phyloP scores from a whole-genome alignment of 257 asterid species.

The Fraxinus americana region DNA sequence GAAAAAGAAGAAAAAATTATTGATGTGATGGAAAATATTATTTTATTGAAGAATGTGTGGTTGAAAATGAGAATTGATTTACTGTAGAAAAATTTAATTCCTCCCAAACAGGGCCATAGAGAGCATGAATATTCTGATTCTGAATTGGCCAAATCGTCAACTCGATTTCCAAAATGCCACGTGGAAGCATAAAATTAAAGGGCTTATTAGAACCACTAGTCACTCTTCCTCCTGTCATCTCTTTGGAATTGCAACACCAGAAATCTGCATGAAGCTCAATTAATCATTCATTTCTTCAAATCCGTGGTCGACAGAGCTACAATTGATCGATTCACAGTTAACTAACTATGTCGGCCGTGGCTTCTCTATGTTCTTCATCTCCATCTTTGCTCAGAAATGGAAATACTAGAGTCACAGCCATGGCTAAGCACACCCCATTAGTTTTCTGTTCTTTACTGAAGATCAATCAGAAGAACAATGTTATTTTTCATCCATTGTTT shows the following conservation, averaged over 20 bases:
- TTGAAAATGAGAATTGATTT: no score
- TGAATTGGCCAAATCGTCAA: background rate
- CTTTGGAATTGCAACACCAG: constrained; percentile 4
- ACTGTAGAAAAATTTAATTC: no score
- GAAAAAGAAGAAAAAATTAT: no score
- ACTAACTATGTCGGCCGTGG: constrained; percentile 34
- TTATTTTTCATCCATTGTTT: constrained; percentile 27
- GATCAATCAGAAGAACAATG: constrained; percentile 21
- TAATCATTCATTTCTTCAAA: background rate
- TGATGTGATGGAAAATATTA: no score
- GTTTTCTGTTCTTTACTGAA: constrained; percentile 41
- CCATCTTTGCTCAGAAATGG: constrained; percentile 32
- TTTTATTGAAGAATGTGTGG: no score
- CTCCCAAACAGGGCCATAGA: no score
- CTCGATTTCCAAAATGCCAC: constrained; percentile 25
- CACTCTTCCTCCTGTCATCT: constrained; percentile 18
- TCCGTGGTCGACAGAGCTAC: background rate
- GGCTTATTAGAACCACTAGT: constrained; percentile 50
- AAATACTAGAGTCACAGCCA: constrained; percentile 1
- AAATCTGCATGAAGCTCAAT: constrained; percentile 10
- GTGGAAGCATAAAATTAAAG: constrained; percentile 48
- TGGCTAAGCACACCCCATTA: constrained; percentile 39
- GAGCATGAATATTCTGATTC: background rate
- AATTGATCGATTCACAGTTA: background rate
- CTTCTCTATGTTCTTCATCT: constrained; percentile 55